Conservation (phyloP, 768 basidiomycete genomes). For the Leccinum ochraceum region DNA sequence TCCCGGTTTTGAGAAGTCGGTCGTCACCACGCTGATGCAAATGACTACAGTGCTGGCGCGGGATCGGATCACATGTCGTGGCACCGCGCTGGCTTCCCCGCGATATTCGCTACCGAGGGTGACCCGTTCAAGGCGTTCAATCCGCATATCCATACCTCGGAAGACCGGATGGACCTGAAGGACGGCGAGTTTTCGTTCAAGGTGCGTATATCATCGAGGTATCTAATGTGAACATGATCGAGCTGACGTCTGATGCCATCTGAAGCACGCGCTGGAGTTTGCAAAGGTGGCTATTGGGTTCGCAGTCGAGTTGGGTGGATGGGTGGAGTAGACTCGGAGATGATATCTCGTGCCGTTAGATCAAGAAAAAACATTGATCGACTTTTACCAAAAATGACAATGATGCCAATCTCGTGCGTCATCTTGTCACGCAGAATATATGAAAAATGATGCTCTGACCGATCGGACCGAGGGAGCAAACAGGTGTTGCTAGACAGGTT, state of each 20-base stretch:
- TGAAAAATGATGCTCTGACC: no score
- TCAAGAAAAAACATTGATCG: neutral
- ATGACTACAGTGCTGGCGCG: neutral
- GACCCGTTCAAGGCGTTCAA: constrained; percentile 42
- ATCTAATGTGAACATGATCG: neutral
- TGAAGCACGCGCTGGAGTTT: constrained; percentile 42
- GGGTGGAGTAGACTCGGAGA: constrained; percentile 10
- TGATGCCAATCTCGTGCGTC: no score
- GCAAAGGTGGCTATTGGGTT: constrained; percentile 61
- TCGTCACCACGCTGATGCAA: neutral
- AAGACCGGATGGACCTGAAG: constrained; percentile 24
- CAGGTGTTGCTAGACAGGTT: no score
- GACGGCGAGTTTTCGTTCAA: constrained; percentile 46
- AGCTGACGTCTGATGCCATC: neutral
- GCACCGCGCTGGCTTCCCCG: constrained; percentile 43
- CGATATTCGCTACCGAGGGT: constrained; percentile 45
- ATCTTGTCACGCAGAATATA: no score
- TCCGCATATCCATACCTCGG: constrained; percentile 42
- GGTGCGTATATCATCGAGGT: constrained; percentile 10
- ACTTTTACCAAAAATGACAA: no score
- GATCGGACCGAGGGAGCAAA: neutral
- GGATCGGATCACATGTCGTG: constrained; percentile 44
- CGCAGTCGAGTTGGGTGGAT: constrained; percentile 48
- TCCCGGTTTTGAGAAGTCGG: neutral
- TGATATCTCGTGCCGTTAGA: neutral